These are phyloP conservation scores for Penicilliopsis zonata DNA, from an alignment of 495 filamentous ascomycete genomes.

Conservation along the genomic window DNA sequence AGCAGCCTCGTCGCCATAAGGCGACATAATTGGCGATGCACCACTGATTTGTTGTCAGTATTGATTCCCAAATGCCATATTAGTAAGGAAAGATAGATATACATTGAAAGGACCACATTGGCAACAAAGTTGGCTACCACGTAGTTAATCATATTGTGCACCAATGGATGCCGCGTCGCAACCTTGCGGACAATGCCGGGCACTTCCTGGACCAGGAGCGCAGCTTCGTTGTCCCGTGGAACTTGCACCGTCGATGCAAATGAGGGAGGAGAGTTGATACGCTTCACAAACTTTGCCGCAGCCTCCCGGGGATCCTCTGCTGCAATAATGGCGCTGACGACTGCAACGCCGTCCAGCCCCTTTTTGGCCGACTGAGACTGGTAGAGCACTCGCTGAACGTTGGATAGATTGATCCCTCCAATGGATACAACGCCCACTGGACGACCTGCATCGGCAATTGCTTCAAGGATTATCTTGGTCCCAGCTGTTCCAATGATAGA, in stretches of 20 bases:
- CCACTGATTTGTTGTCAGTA: slow-evolving; percentile 34
- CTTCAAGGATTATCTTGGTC: slow-evolving; percentile 52
- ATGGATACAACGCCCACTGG: slow-evolving; percentile 62
- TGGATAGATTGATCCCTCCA: slow-evolving; percentile 75
- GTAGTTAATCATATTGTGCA: slow-evolving; percentile 94
- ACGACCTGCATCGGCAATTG: slow-evolving; percentile 32
- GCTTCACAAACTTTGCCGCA: slow-evolving; percentile 39
- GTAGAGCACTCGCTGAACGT: slow-evolving; percentile 60
- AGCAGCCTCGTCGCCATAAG: slow-evolving; percentile 67
- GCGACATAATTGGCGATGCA: slow-evolving; percentile 89
- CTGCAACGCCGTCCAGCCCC: slow-evolving; percentile 64
- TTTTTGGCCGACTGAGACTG: slow-evolving; percentile 43
- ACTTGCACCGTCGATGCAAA: slow-evolving; percentile 22
- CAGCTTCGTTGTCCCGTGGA: slow-evolving; percentile 18
- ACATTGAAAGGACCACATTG: slow-evolving; percentile 72
- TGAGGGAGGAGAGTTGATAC: slow-evolving; percentile 36
- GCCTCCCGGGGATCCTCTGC: slow-evolving; percentile 51
- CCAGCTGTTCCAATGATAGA: slow-evolving; percentile 74
- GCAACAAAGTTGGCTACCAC: slow-evolving; percentile 91
- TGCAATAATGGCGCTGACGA: slow-evolving; percentile 82
- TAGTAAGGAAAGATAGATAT: slow-evolving; percentile 6
- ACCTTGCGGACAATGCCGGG: slow-evolving; percentile 49
- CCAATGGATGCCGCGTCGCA: slow-evolving; percentile 52
- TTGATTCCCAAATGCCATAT: neutral
- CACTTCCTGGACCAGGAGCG: slow-evolving; percentile 28